Evolutionary conservation across 768 basidiomycete genomes (phyloP), one percentile per base, ranked within the genome.

Genomic region (Tricholoma bakamatsutake): DNA sequence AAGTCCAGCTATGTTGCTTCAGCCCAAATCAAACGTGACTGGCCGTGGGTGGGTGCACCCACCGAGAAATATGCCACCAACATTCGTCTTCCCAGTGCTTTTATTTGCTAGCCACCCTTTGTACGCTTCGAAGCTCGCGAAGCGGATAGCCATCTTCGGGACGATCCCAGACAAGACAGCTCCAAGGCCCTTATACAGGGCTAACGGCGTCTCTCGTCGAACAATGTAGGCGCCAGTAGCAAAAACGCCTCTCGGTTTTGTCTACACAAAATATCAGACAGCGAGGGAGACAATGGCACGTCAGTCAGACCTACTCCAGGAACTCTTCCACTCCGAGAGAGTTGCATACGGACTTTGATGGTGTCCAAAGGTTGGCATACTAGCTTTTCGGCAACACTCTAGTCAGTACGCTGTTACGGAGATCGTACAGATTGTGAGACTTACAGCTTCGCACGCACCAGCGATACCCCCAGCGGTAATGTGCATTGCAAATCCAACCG

Each of bases 321-420:
- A 40, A 78, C 69, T 54, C 77, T 75, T 33, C 93, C 84, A 9
- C 93, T 87, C 71, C 76, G 84, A 56, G 90, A 91, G 55, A 99
- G 85, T 75, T 99, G 97, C 97, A 99, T 99, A n/a, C 97, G 92
- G 62, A 98, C 96, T 76, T 98, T 98, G 79, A 98, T 98, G 24
- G 97, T 98, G 69, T 99, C 97, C 43, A 98, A 84, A 10, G 94
- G 94, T 67, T 96, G 94, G 70, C 94, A 96, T 65, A 70, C 79
- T 57, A 91, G 68, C 89, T 92, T 54, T 34, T 34, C 51, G 61
- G 35, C 42, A 33, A 52, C 34, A 46, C 43, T 12, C 24, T 12
- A 33, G 47, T 53, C 45, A 46, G 4, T 13, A 27, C 28, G 31
- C 21, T 42, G 17, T 2, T 11, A 42, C 7, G 54, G 6, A 42